These are phyloP conservation scores for Eugenia klotzschiana DNA, from an alignment of 441 rosid species.

Conservation along the genomic window DNA sequence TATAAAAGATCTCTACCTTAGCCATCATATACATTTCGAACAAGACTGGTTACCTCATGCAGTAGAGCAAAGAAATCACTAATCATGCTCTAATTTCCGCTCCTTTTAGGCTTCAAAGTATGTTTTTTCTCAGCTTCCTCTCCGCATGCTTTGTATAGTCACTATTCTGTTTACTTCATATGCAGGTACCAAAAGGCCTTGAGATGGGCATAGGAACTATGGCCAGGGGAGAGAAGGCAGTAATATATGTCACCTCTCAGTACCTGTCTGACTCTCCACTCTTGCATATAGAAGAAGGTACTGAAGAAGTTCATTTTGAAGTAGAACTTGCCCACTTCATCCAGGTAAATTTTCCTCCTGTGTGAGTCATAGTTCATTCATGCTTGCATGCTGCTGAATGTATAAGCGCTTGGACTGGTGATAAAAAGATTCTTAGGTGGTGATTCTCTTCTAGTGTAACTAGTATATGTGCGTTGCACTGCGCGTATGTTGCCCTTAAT, in stretches of 20 bases:
- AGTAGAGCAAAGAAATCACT: neutral
- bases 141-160: neutral
- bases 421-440: neutral
- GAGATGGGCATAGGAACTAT: conserved; percentile 95
- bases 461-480: neutral
- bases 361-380: neutral
- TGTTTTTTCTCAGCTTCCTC: neutral
- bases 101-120: neutral
- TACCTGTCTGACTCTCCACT: conserved; percentile 67
- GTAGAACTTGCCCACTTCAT: conserved; percentile 86
- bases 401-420: neutral
- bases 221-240: conserved; percentile 81
- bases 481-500: neutral
- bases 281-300: conserved; percentile 39
- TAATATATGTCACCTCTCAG: conserved; percentile 61
- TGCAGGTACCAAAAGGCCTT: conserved; percentile 90
- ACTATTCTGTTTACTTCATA: neutral
- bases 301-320: conserved; percentile 86
- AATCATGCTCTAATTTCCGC: neutral
- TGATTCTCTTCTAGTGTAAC: neutral
- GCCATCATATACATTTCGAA: neutral
- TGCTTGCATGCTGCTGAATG: neutral
- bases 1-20: neutral
- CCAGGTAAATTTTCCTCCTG: conserved; percentile 38
- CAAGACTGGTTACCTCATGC: neutral